A percentile compares a stretch with the other conserved stretches of the same genome.
Conservation (phyloP, 805 yeast species). For the Starmerella lactis-condensi region DNA sequence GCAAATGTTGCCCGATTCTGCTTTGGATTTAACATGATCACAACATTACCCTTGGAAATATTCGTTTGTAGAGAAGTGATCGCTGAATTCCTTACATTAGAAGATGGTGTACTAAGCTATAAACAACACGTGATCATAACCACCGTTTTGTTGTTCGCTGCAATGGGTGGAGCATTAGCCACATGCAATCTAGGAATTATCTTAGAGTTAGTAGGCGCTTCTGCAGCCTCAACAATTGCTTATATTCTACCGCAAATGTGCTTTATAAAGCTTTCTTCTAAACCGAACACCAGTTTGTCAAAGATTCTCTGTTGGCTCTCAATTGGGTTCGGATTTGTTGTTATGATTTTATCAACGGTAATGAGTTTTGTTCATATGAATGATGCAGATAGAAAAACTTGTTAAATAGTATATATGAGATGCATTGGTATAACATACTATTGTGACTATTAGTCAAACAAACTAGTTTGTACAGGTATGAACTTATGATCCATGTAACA, state of each 20-base stretch:
- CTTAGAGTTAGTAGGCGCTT: constrained; percentile 76
- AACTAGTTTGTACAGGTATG: too few species aligned
- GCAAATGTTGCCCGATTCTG: constrained; percentile 79
- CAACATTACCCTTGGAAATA: constrained; percentile 77
- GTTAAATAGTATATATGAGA: too few species aligned
- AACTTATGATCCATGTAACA: too few species aligned
- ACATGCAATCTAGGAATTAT: constrained; percentile 84
- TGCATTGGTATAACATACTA: too few species aligned
- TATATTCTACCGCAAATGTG: constrained; percentile 81
- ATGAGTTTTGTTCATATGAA: constrained; percentile 43
- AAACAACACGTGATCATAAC: constrained; percentile 46
- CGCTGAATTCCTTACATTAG: constrained; percentile 35
- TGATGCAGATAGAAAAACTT: constrained; percentile 19
- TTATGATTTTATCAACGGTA: constrained; percentile 64
- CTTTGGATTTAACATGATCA: constrained; percentile 80
- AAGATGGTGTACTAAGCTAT: constrained; percentile 4
- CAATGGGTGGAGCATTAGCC: constrained; percentile 57
- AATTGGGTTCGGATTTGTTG: constrained; percentile 49
- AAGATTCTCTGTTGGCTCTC: constrained; percentile 43
- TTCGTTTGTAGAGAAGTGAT: constrained; percentile 79
- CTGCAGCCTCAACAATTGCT: constrained; percentile 84
- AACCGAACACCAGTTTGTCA: constrained; percentile 19
- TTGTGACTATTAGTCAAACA: too few species aligned
- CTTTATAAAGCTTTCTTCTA: constrained; percentile 43
- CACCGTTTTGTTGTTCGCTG: constrained; percentile 39